Percentiles rank a stretch among this genome's conserved stretches.
Evolutionary conservation across 345 rosid genomes (phyloP).

Genomic region (Brassica rapa): DNA sequence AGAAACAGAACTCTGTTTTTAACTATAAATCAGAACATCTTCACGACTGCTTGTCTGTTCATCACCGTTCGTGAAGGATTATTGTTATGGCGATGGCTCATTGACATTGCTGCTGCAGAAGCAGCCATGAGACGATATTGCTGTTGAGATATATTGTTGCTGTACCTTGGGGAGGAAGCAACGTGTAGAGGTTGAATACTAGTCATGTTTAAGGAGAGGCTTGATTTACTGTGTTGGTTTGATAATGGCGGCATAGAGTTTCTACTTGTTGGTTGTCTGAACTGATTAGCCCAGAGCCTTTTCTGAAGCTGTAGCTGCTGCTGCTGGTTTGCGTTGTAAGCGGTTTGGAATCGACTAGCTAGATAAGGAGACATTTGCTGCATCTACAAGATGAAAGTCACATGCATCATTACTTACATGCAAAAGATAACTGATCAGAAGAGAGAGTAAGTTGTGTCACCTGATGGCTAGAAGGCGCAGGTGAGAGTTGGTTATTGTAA

Average conservation of each 20-base stretch:
- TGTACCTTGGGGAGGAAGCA: slow-evolving; percentile 42
- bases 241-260: slow-evolving; percentile 23
- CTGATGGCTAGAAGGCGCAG: slow-evolving; percentile 42
- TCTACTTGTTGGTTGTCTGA: slow-evolving; percentile 38
- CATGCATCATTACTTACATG: neutral
- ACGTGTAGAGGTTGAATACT: slow-evolving; percentile 38
- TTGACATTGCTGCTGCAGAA: slow-evolving; percentile 42
- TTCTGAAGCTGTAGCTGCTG: slow-evolving; percentile 47
- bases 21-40: slow-evolving; percentile 22
- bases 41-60: slow-evolving; percentile 51
- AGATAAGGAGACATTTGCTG: slow-evolving; percentile 50
- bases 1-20: slow-evolving; percentile 22
- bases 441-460: slow-evolving; percentile 13
- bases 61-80: slow-evolving; percentile 20
- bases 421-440: neutral
- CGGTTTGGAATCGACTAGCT: slow-evolving; percentile 41
- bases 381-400: slow-evolving; percentile 40
- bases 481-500: slow-evolving; percentile 34
- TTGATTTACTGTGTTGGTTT: slow-evolving; percentile 51
- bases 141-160: slow-evolving; percentile 38
- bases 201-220: slow-evolving; percentile 38
- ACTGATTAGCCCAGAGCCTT: slow-evolving; percentile 48
- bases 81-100: slow-evolving; percentile 11
- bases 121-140: slow-evolving; percentile 46
- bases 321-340: slow-evolving; percentile 43